Conservation (phyloP, 805 yeast species). For the Kodamaea neixiangensis region DNA sequence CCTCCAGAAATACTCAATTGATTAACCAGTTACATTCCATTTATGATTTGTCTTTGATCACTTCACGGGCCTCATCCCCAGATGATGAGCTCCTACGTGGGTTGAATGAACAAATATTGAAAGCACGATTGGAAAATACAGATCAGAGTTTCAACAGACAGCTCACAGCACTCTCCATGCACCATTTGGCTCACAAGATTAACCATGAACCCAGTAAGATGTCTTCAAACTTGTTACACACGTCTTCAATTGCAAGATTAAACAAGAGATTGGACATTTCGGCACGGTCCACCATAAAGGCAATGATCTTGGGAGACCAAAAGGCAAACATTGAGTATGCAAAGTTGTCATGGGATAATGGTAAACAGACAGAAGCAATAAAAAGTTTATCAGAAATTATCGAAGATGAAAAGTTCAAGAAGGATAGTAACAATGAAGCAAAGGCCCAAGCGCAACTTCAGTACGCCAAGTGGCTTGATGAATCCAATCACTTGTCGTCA, state of each 20-base stretch:
- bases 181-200: constrained; percentile 47
- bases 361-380: constrained; percentile 83
- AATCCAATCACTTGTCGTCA: constrained; percentile 80
- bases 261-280: constrained; percentile 73
- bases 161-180: constrained; percentile 59
- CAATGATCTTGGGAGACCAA: constrained; percentile 43
- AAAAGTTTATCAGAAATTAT: constrained; percentile 54
- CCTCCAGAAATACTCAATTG: constrained; percentile 36
- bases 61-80: constrained; percentile 8
- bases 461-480: constrained; percentile 87
- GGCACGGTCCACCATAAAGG: constrained; percentile 63
- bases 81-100: constrained; percentile 14
- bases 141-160: constrained; percentile 55
- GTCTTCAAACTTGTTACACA: constrained; percentile 53
- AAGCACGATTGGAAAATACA: constrained; percentile 32
- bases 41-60: constrained; percentile 34
- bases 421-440: constrained; percentile 13
- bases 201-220: constrained; percentile 36
- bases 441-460: constrained; percentile 60
- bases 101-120: constrained; percentile 23
- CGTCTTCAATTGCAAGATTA: constrained; percentile 66
- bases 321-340: constrained; percentile 75
- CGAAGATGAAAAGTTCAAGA: constrained; percentile 20
- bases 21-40: constrained; percentile 40
- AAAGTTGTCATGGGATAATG: constrained; percentile 83